Conservation (phyloP, 164 flowering plant species). For the Chimonanthus salicifolius region DNA sequence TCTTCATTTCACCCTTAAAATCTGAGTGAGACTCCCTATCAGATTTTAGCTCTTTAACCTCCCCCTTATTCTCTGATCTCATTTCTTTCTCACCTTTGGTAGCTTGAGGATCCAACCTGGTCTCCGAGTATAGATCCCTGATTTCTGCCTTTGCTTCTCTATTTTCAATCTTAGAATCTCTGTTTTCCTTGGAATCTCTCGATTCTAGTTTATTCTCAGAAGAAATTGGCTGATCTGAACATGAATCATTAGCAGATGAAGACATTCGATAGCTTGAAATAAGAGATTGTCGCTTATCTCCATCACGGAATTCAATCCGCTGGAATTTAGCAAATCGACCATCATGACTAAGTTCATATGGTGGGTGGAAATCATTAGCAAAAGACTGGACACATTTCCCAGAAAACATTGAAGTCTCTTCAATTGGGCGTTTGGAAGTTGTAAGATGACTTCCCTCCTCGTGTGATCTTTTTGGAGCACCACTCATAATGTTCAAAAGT, state of each 20-base stretch:
- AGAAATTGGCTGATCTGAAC: conserved; percentile 30
- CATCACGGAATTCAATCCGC: conserved; percentile 54
- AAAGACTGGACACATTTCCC: conserved; percentile 25
- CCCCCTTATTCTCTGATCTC: conserved; percentile 38
- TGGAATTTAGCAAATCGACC: conserved; percentile 50
- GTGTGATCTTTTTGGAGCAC: conserved; percentile 51
- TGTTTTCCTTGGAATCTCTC: conserved; percentile 52
- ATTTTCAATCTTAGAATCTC: conserved; percentile 46
- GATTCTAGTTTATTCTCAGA: conserved; percentile 51
- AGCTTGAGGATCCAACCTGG: conserved; percentile 43
- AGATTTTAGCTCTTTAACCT: conserved; percentile 49
- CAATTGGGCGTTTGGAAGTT: conserved; percentile 37
- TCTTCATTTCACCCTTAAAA: conserved; percentile 43
- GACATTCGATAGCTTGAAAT: conserved; percentile 38
- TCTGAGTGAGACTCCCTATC: conserved; percentile 47
- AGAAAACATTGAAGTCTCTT: conserved; percentile 27
- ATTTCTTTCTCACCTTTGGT: conserved; percentile 47
- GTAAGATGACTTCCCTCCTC: conserved; percentile 49
- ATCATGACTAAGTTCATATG: conserved; percentile 44
- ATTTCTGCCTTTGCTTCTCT: conserved; percentile 43
- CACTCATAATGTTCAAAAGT: conserved; percentile 36
- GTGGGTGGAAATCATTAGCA: conserved; percentile 32
- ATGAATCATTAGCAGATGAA: conserved; percentile 39
- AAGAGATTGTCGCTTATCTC: conserved; percentile 55
- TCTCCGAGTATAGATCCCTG: conserved; percentile 38